Evolutionary conservation across 176 grass and related monocot genomes (phyloP).

Genomic region (Carex kokanica): DNA sequence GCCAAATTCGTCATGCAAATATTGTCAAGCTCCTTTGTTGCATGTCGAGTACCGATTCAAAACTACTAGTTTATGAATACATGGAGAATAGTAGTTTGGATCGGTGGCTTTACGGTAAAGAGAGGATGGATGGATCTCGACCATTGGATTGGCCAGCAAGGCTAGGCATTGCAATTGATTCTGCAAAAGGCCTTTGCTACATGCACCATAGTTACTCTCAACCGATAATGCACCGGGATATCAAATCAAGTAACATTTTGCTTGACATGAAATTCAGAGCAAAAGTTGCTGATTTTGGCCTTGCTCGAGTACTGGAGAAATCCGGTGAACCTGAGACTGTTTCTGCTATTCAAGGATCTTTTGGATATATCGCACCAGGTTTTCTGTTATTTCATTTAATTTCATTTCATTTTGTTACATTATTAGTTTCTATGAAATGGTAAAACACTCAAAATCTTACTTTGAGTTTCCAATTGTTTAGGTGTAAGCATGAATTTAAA

Average conservation of each 20-base stretch:
- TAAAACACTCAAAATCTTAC: neutral
- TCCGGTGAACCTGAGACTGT: constrained; percentile 30
- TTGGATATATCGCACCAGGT: constrained; percentile 70
- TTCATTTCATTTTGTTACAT: neutral
- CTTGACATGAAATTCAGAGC: constrained; percentile 38
- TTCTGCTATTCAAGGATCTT: constrained; percentile 39
- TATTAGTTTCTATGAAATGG: constrained; percentile 9
- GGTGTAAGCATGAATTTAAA: neutral
- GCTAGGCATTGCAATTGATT: constrained; percentile 39
- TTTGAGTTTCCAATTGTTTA: neutral
- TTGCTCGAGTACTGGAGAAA: constrained; percentile 33
- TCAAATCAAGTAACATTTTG: constrained; percentile 55
- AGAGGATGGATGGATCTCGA: neutral
- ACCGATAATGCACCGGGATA: constrained; percentile 47
- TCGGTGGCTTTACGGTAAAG: constrained; percentile 36
- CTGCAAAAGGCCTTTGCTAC: constrained; percentile 46
- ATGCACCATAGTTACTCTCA: constrained; percentile 50
- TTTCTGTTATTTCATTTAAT: constrained; percentile 19
- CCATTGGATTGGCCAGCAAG: constrained; percentile 47
- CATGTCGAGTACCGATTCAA: constrained; percentile 35
- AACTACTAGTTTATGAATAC: constrained; percentile 65
- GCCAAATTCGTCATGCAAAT: constrained; percentile 53
- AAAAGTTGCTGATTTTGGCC: constrained; percentile 52
- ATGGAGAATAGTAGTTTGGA: constrained; percentile 69
- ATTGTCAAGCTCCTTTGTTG: constrained; percentile 62